phyloP scores from a whole-genome alignment of 306 rosid species.

The Pachyrhizus erosus region DNA sequence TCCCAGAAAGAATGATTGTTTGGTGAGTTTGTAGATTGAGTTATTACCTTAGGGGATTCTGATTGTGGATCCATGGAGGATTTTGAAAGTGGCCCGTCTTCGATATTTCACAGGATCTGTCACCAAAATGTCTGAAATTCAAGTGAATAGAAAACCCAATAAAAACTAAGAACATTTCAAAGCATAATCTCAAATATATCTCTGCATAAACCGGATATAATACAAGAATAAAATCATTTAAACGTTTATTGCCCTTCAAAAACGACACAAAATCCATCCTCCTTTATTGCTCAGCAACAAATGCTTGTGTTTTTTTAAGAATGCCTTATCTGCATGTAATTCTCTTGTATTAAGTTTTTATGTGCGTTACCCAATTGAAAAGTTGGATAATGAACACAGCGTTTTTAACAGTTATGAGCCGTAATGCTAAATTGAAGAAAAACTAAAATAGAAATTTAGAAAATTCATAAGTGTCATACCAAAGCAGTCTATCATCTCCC shows the following conservation, averaged over 20 bases:
- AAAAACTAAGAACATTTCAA: neutral
- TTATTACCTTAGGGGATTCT: conserved; percentile 48
- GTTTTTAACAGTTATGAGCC: neutral
- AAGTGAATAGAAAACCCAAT: neutral
- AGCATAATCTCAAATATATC: neutral
- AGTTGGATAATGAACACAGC: neutral
- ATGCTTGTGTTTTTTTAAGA: neutral
- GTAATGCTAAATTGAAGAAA: neutral
- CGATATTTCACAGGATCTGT: conserved; percentile 31
- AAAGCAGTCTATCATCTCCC: neutral
- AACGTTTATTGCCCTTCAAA: too few relatives aligned
- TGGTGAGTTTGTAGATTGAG: conserved; percentile 35
- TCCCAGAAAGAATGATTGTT: neutral
- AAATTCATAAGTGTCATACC: neutral
- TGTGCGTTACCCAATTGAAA: neutral
- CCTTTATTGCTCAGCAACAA: neutral
- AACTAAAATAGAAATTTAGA: neutral
- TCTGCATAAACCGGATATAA: neutral
- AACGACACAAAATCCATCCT: too few relatives aligned
- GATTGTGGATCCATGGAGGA: conserved; percentile 38
- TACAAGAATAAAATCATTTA: neutral
- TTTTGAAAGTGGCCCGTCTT: conserved; percentile 41
- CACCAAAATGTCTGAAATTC: conserved; percentile 38
- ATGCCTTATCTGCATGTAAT: neutral
- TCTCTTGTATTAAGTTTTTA: neutral